Conservation (phyloP, 768 basidiomycete species). For the Sporobolomyces pararoseus region DNA sequence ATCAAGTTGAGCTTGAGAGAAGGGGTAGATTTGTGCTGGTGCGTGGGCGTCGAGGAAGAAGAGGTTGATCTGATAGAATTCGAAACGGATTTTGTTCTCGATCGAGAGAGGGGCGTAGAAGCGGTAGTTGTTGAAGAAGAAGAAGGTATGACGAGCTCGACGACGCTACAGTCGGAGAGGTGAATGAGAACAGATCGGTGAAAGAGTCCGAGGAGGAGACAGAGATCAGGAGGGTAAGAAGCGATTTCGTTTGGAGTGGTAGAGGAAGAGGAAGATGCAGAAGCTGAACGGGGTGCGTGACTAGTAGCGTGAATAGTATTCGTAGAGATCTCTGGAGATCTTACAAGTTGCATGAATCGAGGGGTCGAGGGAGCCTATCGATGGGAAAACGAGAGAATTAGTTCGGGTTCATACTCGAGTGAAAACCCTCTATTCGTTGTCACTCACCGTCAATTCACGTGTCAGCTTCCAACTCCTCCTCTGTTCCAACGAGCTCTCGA, state of each 20-base stretch:
- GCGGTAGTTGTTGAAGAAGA: not conserved
- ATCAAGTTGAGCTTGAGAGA: not conserved
- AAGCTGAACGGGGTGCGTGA: not conserved
- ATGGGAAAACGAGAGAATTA: not conserved
- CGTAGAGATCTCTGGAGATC: not conserved
- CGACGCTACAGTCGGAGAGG: conserved; percentile 15
- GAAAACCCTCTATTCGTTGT: not conserved
- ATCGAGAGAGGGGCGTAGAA: not conserved
- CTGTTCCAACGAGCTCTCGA: not conserved
- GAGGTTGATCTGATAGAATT: conserved; percentile 13
- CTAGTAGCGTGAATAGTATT: not conserved
- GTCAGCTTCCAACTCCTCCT: conserved; percentile 20
- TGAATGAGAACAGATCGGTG: conserved; percentile 23
- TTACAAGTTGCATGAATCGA: conserved; percentile 23
- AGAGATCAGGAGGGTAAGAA: conserved; percentile 10
- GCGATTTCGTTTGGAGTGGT: not conserved
- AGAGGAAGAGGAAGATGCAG: not conserved
- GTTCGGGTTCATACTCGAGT: not conserved
- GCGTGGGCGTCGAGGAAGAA: not conserved
- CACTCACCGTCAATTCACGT: conserved; percentile 13
- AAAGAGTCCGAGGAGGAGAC: conserved; percentile 22
- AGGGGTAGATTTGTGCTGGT: not conserved
- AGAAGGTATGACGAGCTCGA: conserved; percentile 8
- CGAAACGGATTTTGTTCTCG: not conserved
- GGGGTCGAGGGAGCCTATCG: conserved; percentile 30